phyloP scores from a whole-genome alignment of 2,329 filamentous ascomycete species.

The Pseudocercospora macadamiae region DNA sequence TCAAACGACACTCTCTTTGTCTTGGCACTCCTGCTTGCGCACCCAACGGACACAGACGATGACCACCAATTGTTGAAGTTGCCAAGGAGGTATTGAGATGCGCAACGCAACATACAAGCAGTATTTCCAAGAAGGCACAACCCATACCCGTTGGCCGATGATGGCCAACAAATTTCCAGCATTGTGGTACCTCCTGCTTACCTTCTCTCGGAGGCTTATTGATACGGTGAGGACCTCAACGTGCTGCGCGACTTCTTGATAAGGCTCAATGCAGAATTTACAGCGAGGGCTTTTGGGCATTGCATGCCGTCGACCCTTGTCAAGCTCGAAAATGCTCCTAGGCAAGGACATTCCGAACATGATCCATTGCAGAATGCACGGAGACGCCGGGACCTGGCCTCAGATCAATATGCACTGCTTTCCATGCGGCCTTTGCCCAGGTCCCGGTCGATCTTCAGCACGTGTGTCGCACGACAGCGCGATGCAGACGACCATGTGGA shows the following conservation, averaged over 20 bases:
- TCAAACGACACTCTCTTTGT: background rate
- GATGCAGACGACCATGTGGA: background rate
- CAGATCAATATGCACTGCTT: background rate
- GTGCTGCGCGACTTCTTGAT: slow-evolving; percentile 1
- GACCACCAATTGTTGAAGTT: too few species aligned
- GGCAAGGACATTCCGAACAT: background rate
- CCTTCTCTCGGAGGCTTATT: background rate
- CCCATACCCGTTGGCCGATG: too few species aligned
- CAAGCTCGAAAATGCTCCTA: background rate
- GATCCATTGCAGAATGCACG: background rate
- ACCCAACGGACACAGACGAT: background rate
- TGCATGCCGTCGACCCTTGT: slow-evolving; percentile 1
- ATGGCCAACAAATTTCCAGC: background rate
- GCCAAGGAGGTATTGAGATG: too few species aligned
- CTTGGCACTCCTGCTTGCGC: background rate
- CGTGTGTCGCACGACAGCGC: slow-evolving; percentile 3
- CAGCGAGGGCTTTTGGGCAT: background rate
- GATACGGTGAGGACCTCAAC: background rate
- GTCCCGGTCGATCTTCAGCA: slow-evolving; percentile 3
- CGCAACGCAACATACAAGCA: too few species aligned
- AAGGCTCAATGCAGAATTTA: background rate
- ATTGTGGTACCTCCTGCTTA: background rate
- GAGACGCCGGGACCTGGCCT: background rate
- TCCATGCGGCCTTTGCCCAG: background rate
- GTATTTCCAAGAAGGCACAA: too few species aligned